phyloP scores from a whole-genome alignment of 179 eudicot genomes.

The Drosera spatulata region DNA sequence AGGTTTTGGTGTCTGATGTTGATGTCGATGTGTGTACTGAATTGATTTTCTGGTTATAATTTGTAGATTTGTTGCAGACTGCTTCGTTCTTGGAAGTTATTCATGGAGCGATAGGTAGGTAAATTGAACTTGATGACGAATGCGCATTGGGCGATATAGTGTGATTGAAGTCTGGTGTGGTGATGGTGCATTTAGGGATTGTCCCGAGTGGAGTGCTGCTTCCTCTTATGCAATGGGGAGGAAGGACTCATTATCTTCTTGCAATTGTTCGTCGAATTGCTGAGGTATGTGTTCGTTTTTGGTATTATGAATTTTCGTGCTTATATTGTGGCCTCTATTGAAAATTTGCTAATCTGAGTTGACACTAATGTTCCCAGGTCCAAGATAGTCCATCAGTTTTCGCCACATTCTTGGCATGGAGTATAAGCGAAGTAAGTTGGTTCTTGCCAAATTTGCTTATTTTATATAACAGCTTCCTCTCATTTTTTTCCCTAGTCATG shows the following conservation, averaged over 20 bases:
- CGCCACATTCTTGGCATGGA: constrained; percentile 64
- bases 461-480: background rate
- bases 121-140: background rate
- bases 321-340: background rate
- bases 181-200: constrained; percentile 38
- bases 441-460: background rate
- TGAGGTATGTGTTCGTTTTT: too few relatives aligned
- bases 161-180: background rate
- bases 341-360: background rate
- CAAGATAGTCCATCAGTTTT: constrained; percentile 66
- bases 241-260: constrained; percentile 56
- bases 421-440: constrained; percentile 58
- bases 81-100: constrained; percentile 77
- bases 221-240: constrained; percentile 93
- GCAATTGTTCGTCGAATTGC: constrained; percentile 46
- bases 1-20: background rate
- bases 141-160: background rate
- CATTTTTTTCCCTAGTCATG: background rate
- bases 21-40: background rate
- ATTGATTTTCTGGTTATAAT: background rate
- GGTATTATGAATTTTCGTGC: background rate
- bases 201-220: constrained; percentile 82
- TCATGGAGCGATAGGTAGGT: constrained; percentile 69
- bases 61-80: constrained; percentile 56
- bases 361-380: constrained; percentile 24